Evolutionary conservation across 2,329 filamentous ascomycete species (phyloP).

Genomic region (Diplodia corticola): DNA sequence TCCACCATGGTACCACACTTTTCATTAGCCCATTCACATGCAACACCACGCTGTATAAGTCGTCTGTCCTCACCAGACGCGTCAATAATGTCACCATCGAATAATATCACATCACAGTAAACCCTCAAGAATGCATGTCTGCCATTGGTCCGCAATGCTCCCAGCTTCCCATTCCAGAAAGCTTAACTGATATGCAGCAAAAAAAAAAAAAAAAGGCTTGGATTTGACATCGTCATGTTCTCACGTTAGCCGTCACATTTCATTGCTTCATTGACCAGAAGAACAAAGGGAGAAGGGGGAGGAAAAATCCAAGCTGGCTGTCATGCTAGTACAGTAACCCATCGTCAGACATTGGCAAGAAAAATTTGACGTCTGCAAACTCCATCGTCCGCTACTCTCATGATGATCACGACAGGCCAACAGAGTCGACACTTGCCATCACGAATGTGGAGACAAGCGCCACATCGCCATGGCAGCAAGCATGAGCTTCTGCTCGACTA

Average conservation of each 20-base stretch:
- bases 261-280: neutral
- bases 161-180: neutral
- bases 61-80: constrained; percentile 2
- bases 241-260: neutral
- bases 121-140: neutral
- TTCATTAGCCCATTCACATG: neutral
- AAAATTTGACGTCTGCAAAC: neutral
- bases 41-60: neutral
- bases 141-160: neutral
- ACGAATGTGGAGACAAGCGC: neutral
- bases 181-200: neutral
- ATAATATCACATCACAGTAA: neutral
- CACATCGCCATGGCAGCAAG: neutral
- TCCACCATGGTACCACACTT: constrained; percentile 7
- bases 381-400: neutral
- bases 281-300: neutral
- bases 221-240: neutral
- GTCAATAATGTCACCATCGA: neutral
- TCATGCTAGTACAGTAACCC: neutral
- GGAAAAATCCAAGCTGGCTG: neutral
- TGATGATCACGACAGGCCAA: neutral
- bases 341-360: neutral
- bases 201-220: neutral
- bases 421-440: neutral
- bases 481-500: neutral